These are phyloP conservation scores for Linum lewisii DNA, from an alignment of 345 rosid species.

Conservation along the genomic window DNA sequence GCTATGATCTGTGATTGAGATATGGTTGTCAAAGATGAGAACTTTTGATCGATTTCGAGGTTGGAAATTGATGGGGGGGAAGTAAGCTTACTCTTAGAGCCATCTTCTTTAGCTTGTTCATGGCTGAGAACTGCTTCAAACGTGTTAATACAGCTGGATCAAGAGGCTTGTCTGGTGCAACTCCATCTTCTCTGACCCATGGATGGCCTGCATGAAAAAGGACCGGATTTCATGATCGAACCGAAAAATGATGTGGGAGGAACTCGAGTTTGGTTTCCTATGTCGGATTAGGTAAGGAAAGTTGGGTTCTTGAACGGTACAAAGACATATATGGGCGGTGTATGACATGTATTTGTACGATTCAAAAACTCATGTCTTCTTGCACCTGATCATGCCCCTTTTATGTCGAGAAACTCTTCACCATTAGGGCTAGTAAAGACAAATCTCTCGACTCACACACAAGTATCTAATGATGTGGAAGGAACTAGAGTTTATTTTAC, in stretches of 20 bases:
- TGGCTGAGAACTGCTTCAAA: background rate
- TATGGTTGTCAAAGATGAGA: background rate
- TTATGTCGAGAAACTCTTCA: too few species aligned
- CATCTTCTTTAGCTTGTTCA: slow-evolving; percentile 1
- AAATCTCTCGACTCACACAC: too few species aligned
- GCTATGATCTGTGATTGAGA: background rate
- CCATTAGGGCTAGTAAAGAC: too few species aligned
- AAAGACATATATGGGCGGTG: too few species aligned
- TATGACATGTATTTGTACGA: too few species aligned
- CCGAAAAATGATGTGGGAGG: background rate
- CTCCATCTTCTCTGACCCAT: background rate
- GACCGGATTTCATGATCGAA: background rate
- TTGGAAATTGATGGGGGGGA: background rate
- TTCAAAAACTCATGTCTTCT: too few species aligned
- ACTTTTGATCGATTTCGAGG: background rate
- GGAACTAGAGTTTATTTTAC: too few species aligned
- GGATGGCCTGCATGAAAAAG: background rate
- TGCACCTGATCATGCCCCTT: too few species aligned
- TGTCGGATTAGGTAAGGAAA: too few species aligned
- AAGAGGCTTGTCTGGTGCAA: slow-evolving; percentile 2
- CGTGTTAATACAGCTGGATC: slow-evolving; percentile 5
- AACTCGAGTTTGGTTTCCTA: too few species aligned
- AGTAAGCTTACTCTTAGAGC: background rate
- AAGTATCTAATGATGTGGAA: too few species aligned
- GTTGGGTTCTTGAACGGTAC: too few species aligned